phyloP scores from a whole-genome alignment of 2,329 filamentous ascomycete genomes.

The Microsporum canis region DNA sequence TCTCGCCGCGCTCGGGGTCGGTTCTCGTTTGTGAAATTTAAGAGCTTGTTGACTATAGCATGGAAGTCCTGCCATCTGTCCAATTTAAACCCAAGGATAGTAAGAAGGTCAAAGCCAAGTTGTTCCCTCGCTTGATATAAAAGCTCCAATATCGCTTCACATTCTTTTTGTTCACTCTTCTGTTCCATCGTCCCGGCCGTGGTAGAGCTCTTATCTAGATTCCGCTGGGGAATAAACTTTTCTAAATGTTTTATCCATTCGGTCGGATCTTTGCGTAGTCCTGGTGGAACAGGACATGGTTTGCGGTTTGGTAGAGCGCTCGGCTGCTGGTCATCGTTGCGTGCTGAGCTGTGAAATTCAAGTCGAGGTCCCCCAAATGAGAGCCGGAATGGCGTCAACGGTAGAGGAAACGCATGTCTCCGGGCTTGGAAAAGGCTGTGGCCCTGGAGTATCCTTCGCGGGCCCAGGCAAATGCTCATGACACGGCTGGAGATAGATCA shows the following conservation, averaged over 20 bases:
- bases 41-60: slow-evolving; percentile 27
- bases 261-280: slow-evolving; percentile 18
- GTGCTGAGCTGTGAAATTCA: background rate
- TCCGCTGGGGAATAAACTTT: slow-evolving; percentile 22
- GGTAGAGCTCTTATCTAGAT: slow-evolving; percentile 4
- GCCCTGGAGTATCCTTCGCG: slow-evolving; percentile 16
- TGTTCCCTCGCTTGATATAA: slow-evolving; percentile 22
- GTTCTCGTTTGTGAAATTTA: slow-evolving; percentile 27
- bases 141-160: slow-evolving; percentile 23
- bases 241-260: slow-evolving; percentile 29
- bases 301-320: slow-evolving; percentile 6
- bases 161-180: slow-evolving; percentile 13
- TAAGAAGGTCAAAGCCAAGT: slow-evolving; percentile 27
- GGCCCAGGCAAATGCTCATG: slow-evolving; percentile 33
- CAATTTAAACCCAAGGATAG: slow-evolving; percentile 29
- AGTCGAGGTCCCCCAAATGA: background rate
- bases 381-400: background rate
- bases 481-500: slow-evolving; percentile 22
- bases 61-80: slow-evolving; percentile 33
- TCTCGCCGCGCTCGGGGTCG: slow-evolving; percentile 13
- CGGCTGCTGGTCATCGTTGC: slow-evolving; percentile 1
- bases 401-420: background rate
- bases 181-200: slow-evolving; percentile 7
- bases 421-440: slow-evolving; percentile 5
- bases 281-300: slow-evolving; percentile 14